Conservation (phyloP, 208 protist species). For the Leishmania braziliensis region DNA sequence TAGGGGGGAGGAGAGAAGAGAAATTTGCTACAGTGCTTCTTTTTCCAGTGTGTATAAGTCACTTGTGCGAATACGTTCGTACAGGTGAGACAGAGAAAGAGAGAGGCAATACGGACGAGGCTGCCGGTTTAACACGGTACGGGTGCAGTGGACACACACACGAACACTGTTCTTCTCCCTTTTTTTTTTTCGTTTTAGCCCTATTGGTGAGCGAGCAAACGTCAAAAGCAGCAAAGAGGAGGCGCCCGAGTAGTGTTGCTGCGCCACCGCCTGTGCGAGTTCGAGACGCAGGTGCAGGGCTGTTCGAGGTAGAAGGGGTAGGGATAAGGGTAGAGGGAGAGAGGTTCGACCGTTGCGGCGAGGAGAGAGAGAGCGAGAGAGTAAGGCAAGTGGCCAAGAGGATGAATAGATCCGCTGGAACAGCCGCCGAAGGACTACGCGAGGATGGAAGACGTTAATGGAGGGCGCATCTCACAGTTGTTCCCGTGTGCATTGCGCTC, state of each 20-base stretch:
- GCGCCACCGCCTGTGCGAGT: neutral
- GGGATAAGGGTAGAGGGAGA: neutral
- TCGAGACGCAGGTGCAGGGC: neutral
- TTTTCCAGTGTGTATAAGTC: constrained; percentile 1
- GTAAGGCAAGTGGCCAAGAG: neutral
- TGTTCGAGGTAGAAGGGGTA: neutral
- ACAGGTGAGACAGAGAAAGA: neutral
- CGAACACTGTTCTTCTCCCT: neutral
- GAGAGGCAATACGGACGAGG: neutral
- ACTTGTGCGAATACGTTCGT: neutral
- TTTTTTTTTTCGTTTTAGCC: neutral
- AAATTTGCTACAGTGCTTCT: neutral
- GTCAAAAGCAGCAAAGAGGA: neutral
- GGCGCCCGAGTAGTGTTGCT: neutral
- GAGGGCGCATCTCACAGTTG: no score
- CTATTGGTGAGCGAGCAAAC: neutral
- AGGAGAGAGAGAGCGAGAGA: neutral
- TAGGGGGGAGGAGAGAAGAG: neutral
- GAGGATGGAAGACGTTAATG: no score
- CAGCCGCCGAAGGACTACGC: no score
- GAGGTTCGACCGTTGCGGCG: neutral
- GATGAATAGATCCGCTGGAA: no score
- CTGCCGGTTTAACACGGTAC: neutral
- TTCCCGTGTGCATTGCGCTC: no score
- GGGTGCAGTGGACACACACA: neutral